phyloP scores from a whole-genome alignment of 2,329 filamentous ascomycete genomes.

The Fusarium chuoi region DNA sequence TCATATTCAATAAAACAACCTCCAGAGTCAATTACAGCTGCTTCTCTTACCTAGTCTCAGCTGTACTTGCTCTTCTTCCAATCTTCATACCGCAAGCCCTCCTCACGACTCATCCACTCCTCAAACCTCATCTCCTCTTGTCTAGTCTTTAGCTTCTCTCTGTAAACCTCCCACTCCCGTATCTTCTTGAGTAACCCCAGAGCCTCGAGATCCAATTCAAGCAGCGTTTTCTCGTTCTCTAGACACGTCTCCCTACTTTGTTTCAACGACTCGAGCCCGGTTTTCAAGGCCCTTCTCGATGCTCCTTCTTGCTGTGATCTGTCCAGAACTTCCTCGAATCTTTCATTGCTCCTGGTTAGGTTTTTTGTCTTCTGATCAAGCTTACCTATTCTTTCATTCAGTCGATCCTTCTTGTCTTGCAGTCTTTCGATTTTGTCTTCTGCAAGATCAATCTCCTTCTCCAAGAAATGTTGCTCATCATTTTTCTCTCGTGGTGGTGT shows the following conservation, averaged over 20 bases:
- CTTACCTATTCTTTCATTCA: not conserved
- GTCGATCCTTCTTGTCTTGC: not conserved
- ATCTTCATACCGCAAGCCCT: not conserved
- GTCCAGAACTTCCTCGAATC: not conserved
- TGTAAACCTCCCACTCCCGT: not conserved
- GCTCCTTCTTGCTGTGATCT: not conserved
- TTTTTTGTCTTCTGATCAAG: not conserved
- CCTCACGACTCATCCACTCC: not conserved
- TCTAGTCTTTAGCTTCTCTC: not conserved
- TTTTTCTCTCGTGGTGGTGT: accelerated
- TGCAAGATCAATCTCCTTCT: not conserved
- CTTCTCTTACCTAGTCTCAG: not conserved
- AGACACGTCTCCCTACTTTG: not conserved
- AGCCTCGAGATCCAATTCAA: not conserved
- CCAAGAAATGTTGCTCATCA: not conserved
- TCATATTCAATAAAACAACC: accelerated
- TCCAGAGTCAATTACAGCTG: accelerated
- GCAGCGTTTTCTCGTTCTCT: not conserved
- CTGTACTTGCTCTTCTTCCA: not conserved
- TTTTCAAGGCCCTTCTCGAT: not conserved
- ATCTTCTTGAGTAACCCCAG: not conserved
- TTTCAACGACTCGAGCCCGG: not conserved
- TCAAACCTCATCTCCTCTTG: not conserved
- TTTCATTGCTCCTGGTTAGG: not conserved
- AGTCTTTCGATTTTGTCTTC: not conserved